Evolutionary conservation across 2,329 filamentous ascomycete genomes (phyloP).

Genomic region (Emergomyces orientalis): DNA sequence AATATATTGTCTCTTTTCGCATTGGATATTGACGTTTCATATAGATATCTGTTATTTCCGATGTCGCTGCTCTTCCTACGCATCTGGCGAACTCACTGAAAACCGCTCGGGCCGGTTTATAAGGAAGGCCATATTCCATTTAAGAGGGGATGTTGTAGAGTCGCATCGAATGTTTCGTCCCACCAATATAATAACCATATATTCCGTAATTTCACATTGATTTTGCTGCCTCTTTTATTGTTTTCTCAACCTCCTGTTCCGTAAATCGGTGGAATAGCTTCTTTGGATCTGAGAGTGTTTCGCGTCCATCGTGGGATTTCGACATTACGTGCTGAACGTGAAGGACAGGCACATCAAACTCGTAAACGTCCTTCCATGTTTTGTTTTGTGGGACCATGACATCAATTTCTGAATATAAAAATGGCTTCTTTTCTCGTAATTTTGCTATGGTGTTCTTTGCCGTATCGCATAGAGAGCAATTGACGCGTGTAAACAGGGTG

Average conservation of each 20-base stretch:
- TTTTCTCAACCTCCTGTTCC: constrained; percentile 45
- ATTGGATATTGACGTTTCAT: not conserved
- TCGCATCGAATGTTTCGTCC: not conserved
- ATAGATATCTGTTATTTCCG: constrained; percentile 36
- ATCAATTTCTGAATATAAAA: constrained; percentile 51
- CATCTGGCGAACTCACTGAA: constrained; percentile 31
- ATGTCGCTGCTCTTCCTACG: constrained; percentile 38
- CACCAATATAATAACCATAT: constrained; percentile 5
- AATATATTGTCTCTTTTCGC: not conserved
- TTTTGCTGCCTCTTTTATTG: constrained; percentile 43
- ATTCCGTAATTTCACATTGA: constrained; percentile 7
- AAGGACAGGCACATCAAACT: constrained; percentile 56
- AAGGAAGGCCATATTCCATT: not conserved
- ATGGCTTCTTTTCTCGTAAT: constrained; percentile 44
- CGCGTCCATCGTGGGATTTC: constrained; percentile 37
- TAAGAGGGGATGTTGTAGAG: not conserved
- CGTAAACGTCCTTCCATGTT: constrained; percentile 52
- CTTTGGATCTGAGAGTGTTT: constrained; percentile 49
- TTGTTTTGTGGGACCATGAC: constrained; percentile 47
- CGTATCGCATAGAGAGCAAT: constrained; percentile 53
- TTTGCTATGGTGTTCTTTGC: constrained; percentile 49
- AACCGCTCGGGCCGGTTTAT: constrained; percentile 24
- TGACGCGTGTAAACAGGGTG: constrained; percentile 52
- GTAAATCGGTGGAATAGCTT: constrained; percentile 57
- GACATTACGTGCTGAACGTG: constrained; percentile 44